Evolutionary conservation across 257 asterid genomes (phyloP).

Genomic region (Scutellaria minor): DNA sequence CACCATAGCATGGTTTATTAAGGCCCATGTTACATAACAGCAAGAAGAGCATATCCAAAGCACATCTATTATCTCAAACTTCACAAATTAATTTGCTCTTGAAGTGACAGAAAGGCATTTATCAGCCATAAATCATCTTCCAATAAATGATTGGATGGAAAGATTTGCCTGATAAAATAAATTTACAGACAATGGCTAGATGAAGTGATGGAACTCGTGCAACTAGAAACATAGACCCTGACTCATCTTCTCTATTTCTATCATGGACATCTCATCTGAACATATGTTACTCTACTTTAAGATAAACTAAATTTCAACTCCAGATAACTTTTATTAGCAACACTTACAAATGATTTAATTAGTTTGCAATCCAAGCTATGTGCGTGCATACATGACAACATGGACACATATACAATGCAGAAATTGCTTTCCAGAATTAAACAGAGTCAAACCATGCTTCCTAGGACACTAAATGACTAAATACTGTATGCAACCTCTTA

Average conservation of each 20-base stretch:
- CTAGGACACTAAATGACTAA: not conserved
- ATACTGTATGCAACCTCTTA: not conserved
- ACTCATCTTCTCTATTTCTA: conserved; percentile 10
- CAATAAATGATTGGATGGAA: no score
- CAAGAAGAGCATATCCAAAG: no score
- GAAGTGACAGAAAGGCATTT: no score
- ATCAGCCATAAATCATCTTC: no score
- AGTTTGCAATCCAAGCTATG: not conserved
- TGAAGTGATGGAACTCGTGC: no score
- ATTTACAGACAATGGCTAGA: no score
- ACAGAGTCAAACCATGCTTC: conserved; percentile 5
- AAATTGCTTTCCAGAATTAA: not conserved
- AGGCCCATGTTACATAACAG: no score
- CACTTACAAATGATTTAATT: not conserved
- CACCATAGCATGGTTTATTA: no score
- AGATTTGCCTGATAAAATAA: no score
- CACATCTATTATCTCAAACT: no score
- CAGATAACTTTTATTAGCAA: not conserved
- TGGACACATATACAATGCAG: not conserved
- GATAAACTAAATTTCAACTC: conserved; percentile 1
- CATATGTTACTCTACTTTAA: not conserved
- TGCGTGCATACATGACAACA: conserved; percentile 1
- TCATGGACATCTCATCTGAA: not conserved
- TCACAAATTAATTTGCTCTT: no score
- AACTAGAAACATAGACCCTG: not conserved